Conservation (phyloP, 2,329 filamentous ascomycete species). For the Arthrobotrys megalospora region DNA sequence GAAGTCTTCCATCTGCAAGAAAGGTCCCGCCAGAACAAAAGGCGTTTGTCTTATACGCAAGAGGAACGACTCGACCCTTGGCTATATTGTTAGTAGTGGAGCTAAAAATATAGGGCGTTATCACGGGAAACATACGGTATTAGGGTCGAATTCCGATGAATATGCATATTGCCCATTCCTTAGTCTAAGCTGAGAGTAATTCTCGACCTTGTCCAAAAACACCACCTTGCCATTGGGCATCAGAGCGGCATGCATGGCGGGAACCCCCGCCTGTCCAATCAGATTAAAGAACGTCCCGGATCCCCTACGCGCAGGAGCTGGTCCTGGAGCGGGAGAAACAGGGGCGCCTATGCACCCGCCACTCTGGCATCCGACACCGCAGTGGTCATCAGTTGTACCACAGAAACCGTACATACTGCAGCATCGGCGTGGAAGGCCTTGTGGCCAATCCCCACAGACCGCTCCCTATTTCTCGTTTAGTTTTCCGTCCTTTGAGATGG, state of each 20-base stretch:
- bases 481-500: background rate
- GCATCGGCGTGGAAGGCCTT: constrained; percentile 69
- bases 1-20: constrained; percentile 73
- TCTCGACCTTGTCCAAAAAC: constrained; percentile 77
- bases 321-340: constrained; percentile 69
- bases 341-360: constrained; percentile 71
- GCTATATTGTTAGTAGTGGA: constrained; percentile 8
- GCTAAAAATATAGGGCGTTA: background rate
- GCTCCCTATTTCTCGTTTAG: constrained; percentile 65
- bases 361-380: constrained; percentile 73
- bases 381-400: constrained; percentile 67
- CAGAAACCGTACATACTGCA: constrained; percentile 75
- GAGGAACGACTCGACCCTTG: constrained; percentile 53
- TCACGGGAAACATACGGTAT: constrained; percentile 68
- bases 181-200: constrained; percentile 74
- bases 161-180: constrained; percentile 73
- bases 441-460: constrained; percentile 72
- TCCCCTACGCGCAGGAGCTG: constrained; percentile 65
- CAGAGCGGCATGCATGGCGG: constrained; percentile 75
- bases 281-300: constrained; percentile 69
- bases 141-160: constrained; percentile 75
- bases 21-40: constrained; percentile 76
- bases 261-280: constrained; percentile 74
- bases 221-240: constrained; percentile 74
- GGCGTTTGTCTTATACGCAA: constrained; percentile 71